Base-by-base conservation (phyloP, 2,329 filamentous ascomycete species). In the Colletotrichum sidae region DNA sequence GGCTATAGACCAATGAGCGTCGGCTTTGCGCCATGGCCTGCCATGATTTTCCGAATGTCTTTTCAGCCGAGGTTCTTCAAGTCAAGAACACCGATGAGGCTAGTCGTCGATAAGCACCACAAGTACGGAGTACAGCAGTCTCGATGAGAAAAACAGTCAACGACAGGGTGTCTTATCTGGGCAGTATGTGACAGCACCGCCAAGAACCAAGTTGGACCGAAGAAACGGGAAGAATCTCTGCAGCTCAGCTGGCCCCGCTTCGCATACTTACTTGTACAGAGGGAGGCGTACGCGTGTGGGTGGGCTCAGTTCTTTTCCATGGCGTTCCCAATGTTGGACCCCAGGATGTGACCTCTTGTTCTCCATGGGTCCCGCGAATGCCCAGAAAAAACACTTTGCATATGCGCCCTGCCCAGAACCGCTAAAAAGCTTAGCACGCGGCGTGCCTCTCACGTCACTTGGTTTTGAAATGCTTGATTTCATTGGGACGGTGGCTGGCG, bases 391-490 rank as follows among this genome's bases (percentile, higher is more conserved):
- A 47, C 54, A 33, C 54, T 42, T 42, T 35, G 54, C 54, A 44
- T 17, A 44, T 44, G 33, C 33, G 54, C 54, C 44, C 15, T 49
- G 54, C 54, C 54, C 12, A 56, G 54, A 56, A 34, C 8, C 34
- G 37, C 54, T 56, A 49, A 49, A 56, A 56, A 56, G 54, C 54
- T 56, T 56, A 56, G 54, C 54, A 11, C 15, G 9, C 12, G 42
- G 44, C 13, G 12, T 25, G 42, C 54, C 49, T 33, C 34, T 8
- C 11, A 56, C 44, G 54, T 49, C 54, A 56, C 49, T 17, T 49
- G 54, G 39, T 39, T 33, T 37, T 33, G 42, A 17, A 46, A 41
- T 34, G 49, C 34, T 25, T 33, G 33, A 13, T 17, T 33, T 39
- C 12, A 49, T 47, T 41, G 54, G 44, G 15, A 33, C 17, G 10